Evolutionary conservation across 371 early-diverging fungal genomes (phyloP), one percentile per base, ranked within the genome.

Genomic region (Mortierella sp.): DNA sequence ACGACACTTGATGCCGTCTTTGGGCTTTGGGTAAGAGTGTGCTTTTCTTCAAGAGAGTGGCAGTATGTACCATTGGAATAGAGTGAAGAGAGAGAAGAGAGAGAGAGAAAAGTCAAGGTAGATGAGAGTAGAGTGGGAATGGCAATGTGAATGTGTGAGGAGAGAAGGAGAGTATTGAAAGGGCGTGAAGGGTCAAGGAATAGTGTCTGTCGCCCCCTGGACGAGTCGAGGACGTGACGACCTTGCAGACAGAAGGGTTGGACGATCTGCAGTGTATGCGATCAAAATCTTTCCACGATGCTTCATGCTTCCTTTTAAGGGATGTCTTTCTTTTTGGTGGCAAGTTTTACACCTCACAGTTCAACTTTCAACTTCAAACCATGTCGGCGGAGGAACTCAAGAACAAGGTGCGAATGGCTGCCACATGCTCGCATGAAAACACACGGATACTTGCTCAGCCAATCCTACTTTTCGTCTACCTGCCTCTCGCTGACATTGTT

Each of bases 381-480:
- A 80, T 80, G 78, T 38, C 72, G 6, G 42, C 68, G 9, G 74
- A 76, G 70, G 60, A 77, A 34, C 73, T 76, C 74, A 73, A 70
- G 48, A 76, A 73, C 60, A 81, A 73, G 63, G 68, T 72, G 45
- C 19, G 26, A 21, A 38, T 34, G 34, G 21, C 38, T 38, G 1
- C 21, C 4, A 42, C 44, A 42, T 42, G 55, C 42, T 1, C 24
- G 9, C 24, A 68, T 19, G 31, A 11, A 24, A 38, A 21, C 31
- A 19, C 65, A 8, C 16, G 38, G 13, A 60, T 28, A 13, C 65
- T 9, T 21, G 16, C 0, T 38, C 21, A 63, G 34, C 48, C 13
- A 13, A 7, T 24, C 50, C 50, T 48, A 48, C 16, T 8, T 1
- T 10, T 4, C n/a, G 6, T 3, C 55, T 55, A 1, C 55, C 24